Evolutionary conservation across 2,329 filamentous ascomycete genomes (phyloP), one percentile per base, ranked within the genome.

Genomic region (Colletotrichum euphorbiae): DNA sequence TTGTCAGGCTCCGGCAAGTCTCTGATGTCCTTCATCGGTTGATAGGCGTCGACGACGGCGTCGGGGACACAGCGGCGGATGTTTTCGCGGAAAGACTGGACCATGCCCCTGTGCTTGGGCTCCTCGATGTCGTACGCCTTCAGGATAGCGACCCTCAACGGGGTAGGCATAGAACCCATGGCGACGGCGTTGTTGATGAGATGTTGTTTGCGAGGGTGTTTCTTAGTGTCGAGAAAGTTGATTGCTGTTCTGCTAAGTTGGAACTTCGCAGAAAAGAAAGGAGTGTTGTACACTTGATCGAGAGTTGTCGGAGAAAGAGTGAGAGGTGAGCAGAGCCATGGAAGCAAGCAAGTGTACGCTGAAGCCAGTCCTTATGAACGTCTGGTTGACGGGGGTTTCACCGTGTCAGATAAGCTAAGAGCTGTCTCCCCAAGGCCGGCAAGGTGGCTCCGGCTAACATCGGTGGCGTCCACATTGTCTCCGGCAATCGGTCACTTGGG

Each of bases 91-190:
- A 68, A 68, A 3, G 65, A 68, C 54, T 54, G 38, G 15, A 65
- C 38, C 65, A 68, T 68, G 15, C 65, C 65, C 7, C 52, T 42
- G 40, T 68, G 60, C 48, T 68, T 68, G 28, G 65, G 65, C 33
- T 68, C 65, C 17, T 68, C 60, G 19, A 68, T 38, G 43, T 68
- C 65, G 40, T 68, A 68, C 13, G 61, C 60, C 40, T 68, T 68
- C 31, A 68, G 52, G 48, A 68, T 59, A 33, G 65, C 65, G 61
- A 68, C 65, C 38, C 65, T 48, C 7, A 68, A 38, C 5, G 61
- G 61, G 12, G 48, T 42, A 9, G 65, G 61, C 50, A 68, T 50
- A 15, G 61, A 68, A 28, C 61, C 65, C 65, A 68, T 68, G 1
- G 36, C 24, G 13, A 33, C 28, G 48, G 31, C 31, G 28, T 17